Evolutionary conservation across 257 asterid genomes (phyloP).

Genomic region (Fraxinus excelsior): DNA sequence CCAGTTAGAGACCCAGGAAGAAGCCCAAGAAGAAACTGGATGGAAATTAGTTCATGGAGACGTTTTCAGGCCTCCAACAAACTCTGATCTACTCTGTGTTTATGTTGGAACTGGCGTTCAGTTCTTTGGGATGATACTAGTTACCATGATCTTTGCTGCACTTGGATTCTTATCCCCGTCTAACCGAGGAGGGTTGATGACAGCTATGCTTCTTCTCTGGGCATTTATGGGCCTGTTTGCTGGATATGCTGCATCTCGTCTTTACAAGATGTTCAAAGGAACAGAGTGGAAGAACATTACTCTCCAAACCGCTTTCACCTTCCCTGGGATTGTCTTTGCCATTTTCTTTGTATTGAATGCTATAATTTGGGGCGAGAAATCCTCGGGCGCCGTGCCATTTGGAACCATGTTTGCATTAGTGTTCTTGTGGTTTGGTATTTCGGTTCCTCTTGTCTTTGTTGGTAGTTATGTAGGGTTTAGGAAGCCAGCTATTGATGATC

Average conservation of each 20-base stretch:
- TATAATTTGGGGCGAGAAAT: conserved; percentile 21
- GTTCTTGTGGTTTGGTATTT: conserved; percentile 14
- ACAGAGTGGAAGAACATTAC: conserved; percentile 26
- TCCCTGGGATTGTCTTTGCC: conserved; percentile 19
- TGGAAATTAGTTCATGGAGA: too few relatives aligned
- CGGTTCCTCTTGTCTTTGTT: too few relatives aligned
- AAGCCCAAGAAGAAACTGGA: too few relatives aligned
- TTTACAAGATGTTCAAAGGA: conserved; percentile 24
- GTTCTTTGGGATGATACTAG: conserved; percentile 2
- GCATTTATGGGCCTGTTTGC: conserved; percentile 20
- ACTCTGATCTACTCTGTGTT: too few relatives aligned
- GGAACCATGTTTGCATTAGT: conserved; percentile 14
- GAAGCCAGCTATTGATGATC: too few relatives aligned
- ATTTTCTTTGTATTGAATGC: conserved; percentile 20
- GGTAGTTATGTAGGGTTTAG: too few relatives aligned
- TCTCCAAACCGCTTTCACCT: conserved; percentile 17
- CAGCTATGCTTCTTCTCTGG: conserved; percentile 16
- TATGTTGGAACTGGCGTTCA: too few relatives aligned
- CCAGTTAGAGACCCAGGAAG: too few relatives aligned
- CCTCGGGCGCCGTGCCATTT: neutral
- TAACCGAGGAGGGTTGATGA: conserved; percentile 24
- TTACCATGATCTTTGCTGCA: conserved; percentile 23
- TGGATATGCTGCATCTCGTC: conserved; percentile 17
- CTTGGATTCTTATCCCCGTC: conserved; percentile 26
- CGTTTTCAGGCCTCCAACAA: too few relatives aligned